These are phyloP conservation scores for Stylosanthes scabra DNA, from an alignment of 331 rosid genomes.

Conservation along the genomic window DNA sequence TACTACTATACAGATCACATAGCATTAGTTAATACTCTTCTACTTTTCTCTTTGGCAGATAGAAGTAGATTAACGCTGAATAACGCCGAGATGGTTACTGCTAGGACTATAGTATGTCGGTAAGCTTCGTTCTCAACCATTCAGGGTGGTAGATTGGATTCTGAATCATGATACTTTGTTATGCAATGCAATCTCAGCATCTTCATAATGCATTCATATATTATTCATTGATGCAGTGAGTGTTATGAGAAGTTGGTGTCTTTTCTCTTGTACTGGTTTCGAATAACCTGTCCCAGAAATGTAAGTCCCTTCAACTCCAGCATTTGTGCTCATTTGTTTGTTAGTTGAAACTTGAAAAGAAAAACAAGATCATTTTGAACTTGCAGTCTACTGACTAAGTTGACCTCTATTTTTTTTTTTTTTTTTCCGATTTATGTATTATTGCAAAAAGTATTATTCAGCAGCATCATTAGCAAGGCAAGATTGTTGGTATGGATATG, in stretches of 20 bases:
- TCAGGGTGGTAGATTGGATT: background rate
- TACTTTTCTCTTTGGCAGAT: constrained; percentile 56
- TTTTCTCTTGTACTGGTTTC: constrained; percentile 89
- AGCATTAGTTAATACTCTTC: background rate
- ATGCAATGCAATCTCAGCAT: background rate
- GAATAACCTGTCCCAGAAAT: constrained; percentile 66
- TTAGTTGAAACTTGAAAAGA: too few relatives aligned
- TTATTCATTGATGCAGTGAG: constrained; percentile 60
- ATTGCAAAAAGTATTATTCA: constrained; percentile 57
- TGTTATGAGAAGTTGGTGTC: constrained; percentile 84
- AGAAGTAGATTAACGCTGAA: constrained; percentile 67
- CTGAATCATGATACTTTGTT: too few relatives aligned
- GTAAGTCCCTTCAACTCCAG: constrained; percentile 54
- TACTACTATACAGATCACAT: background rate
- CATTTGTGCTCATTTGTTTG: background rate
- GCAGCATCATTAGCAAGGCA: constrained; percentile 66
- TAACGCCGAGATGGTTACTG: constrained; percentile 66
- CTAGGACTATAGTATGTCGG: constrained; percentile 65
- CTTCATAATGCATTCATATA: constrained; percentile 23
- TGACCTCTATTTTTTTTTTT: background rate
- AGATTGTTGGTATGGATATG: constrained; percentile 97
- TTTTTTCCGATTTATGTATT: constrained; percentile 11
- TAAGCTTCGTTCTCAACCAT: constrained; percentile 39
- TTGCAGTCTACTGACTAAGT: background rate
- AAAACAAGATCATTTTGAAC: too few relatives aligned